Evolutionary conservation across 257 asterid species (phyloP).

Genomic region (Fraxinus quadrangulata): DNA sequence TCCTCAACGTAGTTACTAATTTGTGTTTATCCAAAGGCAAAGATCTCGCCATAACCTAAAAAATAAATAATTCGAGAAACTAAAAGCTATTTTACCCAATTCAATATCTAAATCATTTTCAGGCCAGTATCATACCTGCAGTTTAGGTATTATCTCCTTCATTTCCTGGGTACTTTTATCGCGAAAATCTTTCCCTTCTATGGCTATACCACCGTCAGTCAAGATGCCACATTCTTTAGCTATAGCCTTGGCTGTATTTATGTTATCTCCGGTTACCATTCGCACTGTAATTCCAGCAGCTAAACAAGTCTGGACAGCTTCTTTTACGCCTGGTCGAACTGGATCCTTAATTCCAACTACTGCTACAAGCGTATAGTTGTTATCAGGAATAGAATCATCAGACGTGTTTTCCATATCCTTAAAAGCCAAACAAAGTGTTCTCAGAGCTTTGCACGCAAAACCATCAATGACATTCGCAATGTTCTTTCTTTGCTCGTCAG

Average conservation of each 20-base stretch:
- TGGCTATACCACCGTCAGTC: slow-evolving; percentile 66
- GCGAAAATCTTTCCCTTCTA: slow-evolving; percentile 74
- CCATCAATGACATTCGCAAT: slow-evolving; percentile 44
- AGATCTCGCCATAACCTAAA: slow-evolving; percentile 73
- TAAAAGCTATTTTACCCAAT: slow-evolving; percentile 6
- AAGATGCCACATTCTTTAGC: slow-evolving; percentile 84
- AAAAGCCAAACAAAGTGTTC: slow-evolving; percentile 74
- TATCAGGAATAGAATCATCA: slow-evolving; percentile 49
- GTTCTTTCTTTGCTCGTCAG: slow-evolving; percentile 49
- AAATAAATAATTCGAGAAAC: background rate
- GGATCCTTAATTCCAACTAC: slow-evolving; percentile 80
- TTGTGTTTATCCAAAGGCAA: slow-evolving; percentile 76
- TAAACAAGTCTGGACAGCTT: slow-evolving; percentile 72
- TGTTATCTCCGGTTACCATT: slow-evolving; percentile 90
- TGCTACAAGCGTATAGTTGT: slow-evolving; percentile 60
- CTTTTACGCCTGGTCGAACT: slow-evolving; percentile 73
- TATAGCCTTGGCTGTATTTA: slow-evolving; percentile 79
- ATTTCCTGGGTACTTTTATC: slow-evolving; percentile 55
- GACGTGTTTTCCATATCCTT: slow-evolving; percentile 40
- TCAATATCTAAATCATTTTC: background rate
- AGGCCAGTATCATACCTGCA: slow-evolving; percentile 52
- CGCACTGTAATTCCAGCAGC: slow-evolving; percentile 73
- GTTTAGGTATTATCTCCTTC: slow-evolving; percentile 58
- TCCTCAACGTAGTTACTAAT: slow-evolving; percentile 60
- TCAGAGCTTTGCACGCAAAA: slow-evolving; percentile 64